Conservation (phyloP, 805 yeast species). For the Candida ortonii region DNA sequence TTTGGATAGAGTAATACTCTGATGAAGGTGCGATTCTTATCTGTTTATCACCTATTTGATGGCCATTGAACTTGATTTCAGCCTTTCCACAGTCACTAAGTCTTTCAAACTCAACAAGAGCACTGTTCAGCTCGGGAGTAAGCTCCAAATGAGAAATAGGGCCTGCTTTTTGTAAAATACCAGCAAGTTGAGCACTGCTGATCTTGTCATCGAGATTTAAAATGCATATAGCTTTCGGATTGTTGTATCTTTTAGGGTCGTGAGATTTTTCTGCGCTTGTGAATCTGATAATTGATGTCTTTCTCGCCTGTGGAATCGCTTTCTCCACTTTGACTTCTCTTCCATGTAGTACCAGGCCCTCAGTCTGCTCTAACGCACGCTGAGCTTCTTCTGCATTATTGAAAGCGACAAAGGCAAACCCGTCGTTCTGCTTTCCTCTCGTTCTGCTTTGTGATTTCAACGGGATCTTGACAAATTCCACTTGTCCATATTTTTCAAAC, state of each 20-base stretch:
- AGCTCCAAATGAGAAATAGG: slow-evolving; percentile 42
- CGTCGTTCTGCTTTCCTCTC: slow-evolving; percentile 44
- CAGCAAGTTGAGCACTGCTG: slow-evolving; percentile 34
- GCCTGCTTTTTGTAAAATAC: slow-evolving; percentile 33
- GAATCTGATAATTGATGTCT: slow-evolving; percentile 3
- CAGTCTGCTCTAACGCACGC: slow-evolving; percentile 39
- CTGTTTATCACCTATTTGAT: slow-evolving; percentile 32
- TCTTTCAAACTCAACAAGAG: slow-evolving; percentile 46
- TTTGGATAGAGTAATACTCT: too few species aligned
- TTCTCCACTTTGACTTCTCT: slow-evolving; percentile 47
- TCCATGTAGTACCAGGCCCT: slow-evolving; percentile 43
- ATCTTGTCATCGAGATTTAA: slow-evolving; percentile 37
- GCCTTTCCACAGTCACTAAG: slow-evolving; percentile 51
- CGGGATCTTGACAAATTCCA: slow-evolving; percentile 55
- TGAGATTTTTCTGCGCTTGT: too few species aligned
- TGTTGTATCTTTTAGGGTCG: slow-evolving; percentile 7
- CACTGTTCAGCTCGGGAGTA: slow-evolving; percentile 45
- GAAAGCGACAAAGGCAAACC: slow-evolving; percentile 65
- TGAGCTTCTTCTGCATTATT: slow-evolving; percentile 41
- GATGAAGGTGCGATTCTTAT: slow-evolving; percentile 34
- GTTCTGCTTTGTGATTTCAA: slow-evolving; percentile 29
- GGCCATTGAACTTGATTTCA: slow-evolving; percentile 41
- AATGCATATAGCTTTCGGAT: slow-evolving; percentile 23
- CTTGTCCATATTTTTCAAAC: slow-evolving; percentile 49
- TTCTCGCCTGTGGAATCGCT: slow-evolving; percentile 34